A percentile compares a stretch with the other conserved stretches of the same genome.
Conservation (phyloP, 2,329 filamentous ascomycete species). For the Aspergillus niger region DNA sequence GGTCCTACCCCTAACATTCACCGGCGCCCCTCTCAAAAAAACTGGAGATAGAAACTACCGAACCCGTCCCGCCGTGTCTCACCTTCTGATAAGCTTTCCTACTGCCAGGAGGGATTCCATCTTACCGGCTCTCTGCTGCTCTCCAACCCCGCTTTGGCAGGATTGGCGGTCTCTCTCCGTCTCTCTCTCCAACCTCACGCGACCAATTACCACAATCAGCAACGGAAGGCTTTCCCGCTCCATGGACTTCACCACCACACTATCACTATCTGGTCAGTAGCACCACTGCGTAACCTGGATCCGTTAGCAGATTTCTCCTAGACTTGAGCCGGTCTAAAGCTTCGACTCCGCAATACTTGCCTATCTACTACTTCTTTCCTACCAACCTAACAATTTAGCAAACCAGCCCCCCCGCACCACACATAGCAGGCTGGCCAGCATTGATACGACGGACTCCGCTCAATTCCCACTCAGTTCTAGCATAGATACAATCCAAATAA, state of each 20-base stretch:
- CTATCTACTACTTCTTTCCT: not conserved
- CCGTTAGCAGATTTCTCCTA: not conserved
- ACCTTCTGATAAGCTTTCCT: not conserved
- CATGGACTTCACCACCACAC: not conserved
- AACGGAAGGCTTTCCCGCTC: not conserved
- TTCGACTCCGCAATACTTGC: not conserved
- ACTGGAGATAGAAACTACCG: too few relatives aligned
- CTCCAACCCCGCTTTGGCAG: not conserved
- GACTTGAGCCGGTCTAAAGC: not conserved
- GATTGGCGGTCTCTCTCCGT: not conserved
- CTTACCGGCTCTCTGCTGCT: too few relatives aligned
- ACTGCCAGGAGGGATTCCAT: too few relatives aligned
- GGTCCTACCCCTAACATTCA: too few relatives aligned
- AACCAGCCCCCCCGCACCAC: too few relatives aligned
- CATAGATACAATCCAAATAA: not conserved
- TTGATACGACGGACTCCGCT: slow-evolving; percentile 1
- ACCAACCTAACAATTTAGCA: too few relatives aligned
- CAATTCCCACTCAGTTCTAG: not conserved
- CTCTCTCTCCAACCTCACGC: not conserved
- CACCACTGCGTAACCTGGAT: too few relatives aligned
- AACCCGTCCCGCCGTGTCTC: not conserved
- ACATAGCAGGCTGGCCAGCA: not conserved
- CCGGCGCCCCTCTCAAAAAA: too few relatives aligned
- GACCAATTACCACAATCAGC: slow-evolving; percentile 4
- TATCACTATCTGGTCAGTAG: too few relatives aligned